Base-by-base conservation (phyloP, 2,329 filamentous ascomycete species). In the Xylogone sp. region DNA sequence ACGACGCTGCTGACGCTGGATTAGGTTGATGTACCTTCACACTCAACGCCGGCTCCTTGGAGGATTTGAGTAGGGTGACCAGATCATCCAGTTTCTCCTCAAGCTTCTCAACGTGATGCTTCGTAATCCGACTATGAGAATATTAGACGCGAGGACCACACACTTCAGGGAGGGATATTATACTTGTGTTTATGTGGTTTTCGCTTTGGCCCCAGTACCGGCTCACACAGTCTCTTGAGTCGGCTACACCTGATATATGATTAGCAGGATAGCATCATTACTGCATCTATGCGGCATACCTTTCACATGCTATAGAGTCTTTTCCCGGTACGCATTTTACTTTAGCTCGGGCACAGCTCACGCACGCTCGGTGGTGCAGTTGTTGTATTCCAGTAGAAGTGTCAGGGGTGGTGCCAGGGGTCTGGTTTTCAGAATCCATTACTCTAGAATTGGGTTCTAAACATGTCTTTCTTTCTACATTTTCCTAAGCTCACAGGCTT, bases 1-100 rank as follows among this genome's bases (percentile, higher is more conserved):
- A 16, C 5, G n/a, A 16, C 5, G n/a, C 13, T 4, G n/a, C 13
- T 6, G 24, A 27, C 6, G 10, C 10, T 27, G 24, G 24, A 27
- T 10, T 27, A 27, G 24, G 10, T 9, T 7, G 13, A 16, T 5
- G 12, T 18, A 16, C 5, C 34, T 39, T 39, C 13, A 5, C n/a
- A 39, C n/a, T 39, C 34, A 18, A 18, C n/a, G 10, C 42, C 13
- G 22, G 44, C 5, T 56, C 49, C 19, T 55, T 44, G 3, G 44
- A 45, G 1, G 51, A 39, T 24, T 56, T 55, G 16, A 60, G 53
- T 4, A 61, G 39, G 3, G 48, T 53, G 27, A 59, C 54, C 10
- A 61, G 43, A 18, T 48, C 53, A 45, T 60, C 54, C 21, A 60
- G 20, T 43, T 57, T 61, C 34, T 57, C 54, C 24, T 60, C 59